Evolutionary conservation across 805 yeast species (phyloP).

Genomic region (Nakazawaea anatomiae): DNA sequence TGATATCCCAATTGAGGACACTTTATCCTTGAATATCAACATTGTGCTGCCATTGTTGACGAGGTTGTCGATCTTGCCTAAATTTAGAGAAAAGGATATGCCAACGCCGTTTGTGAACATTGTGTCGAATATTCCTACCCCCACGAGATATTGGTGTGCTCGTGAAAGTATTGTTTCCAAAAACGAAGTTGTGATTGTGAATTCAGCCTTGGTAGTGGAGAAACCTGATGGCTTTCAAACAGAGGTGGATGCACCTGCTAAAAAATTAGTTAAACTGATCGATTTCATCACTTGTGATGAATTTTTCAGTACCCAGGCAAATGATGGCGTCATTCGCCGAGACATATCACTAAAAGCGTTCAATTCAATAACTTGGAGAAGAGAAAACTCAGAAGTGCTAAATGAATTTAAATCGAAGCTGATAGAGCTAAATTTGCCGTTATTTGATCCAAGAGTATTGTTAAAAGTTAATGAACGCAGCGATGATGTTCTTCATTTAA

Average conservation of each 20-base stretch:
- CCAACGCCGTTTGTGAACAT: conserved; percentile 21
- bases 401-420: conserved; percentile 29
- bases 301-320: conserved; percentile 29
- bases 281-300: conserved; percentile 12
- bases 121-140: conserved; percentile 18
- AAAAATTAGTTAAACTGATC: background rate
- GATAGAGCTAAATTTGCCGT: conserved; percentile 52
- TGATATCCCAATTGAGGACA: conserved; percentile 22
- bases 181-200: conserved; percentile 27
- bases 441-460: conserved; percentile 65
- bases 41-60: conserved; percentile 21
- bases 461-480: conserved; percentile 26
- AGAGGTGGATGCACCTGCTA: conserved; percentile 14
- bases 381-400: conserved; percentile 16
- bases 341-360: conserved; percentile 26
- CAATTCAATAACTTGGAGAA: conserved; percentile 27
- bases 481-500: conserved; percentile 24
- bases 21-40: conserved; percentile 10
- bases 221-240: conserved; percentile 28
- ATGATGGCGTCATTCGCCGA: conserved; percentile 32
- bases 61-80: conserved; percentile 26
- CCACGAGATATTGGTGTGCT: conserved; percentile 30
- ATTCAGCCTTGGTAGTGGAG: conserved; percentile 23
- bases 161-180: conserved; percentile 24
- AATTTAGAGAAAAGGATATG: conserved; percentile 20